Percentiles rank a stretch among this genome's conserved stretches.
These are phyloP conservation scores for Colletotrichum musicola DNA, from an alignment of 2,329 filamentous ascomycete genomes.

Conservation along the genomic window DNA sequence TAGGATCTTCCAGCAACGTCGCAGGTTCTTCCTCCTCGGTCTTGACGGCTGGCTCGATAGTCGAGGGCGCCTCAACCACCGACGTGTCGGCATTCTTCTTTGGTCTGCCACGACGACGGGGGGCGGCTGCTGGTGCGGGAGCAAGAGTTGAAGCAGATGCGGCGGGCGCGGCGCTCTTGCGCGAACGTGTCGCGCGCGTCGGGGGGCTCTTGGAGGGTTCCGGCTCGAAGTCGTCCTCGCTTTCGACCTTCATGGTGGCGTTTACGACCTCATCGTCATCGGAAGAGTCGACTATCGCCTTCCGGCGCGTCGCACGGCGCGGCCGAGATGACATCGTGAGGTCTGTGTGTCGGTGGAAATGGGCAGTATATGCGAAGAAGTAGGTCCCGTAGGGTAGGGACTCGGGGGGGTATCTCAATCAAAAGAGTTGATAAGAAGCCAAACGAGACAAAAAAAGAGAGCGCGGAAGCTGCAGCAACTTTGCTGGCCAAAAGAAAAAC, in stretches of 20 bases:
- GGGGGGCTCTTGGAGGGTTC: conserved; percentile 69
- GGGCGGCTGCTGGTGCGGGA: conserved; percentile 34
- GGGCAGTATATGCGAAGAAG: conserved; percentile 6
- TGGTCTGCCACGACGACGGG: conserved; percentile 53
- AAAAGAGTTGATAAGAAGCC: conserved; percentile 19
- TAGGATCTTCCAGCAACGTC: conserved; percentile 1
- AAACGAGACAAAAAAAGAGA: not conserved
- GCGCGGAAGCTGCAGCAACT: conserved; percentile 6
- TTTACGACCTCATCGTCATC: conserved; percentile 77
- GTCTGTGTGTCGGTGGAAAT: conserved; percentile 10
- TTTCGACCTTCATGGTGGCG: conserved; percentile 63
- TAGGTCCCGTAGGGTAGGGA: not conserved
- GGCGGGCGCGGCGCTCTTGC: conserved; percentile 59
- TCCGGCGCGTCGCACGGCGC: conserved; percentile 72
- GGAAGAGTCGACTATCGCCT: conserved; percentile 82
- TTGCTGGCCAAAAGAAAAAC: conserved; percentile 8
- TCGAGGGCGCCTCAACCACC: not conserved
- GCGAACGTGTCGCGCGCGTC: conserved; percentile 61
- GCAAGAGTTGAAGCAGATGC: conserved; percentile 60
- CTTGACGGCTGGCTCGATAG: not conserved
- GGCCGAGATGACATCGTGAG: conserved; percentile 46
- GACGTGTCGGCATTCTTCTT: conserved; percentile 57
- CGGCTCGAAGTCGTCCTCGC: conserved; percentile 85
- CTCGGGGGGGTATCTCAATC: conserved; percentile 33
- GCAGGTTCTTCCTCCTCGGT: not conserved